Conservation (phyloP, 78 protist species). For the Polysphondylium violaceum region DNA sequence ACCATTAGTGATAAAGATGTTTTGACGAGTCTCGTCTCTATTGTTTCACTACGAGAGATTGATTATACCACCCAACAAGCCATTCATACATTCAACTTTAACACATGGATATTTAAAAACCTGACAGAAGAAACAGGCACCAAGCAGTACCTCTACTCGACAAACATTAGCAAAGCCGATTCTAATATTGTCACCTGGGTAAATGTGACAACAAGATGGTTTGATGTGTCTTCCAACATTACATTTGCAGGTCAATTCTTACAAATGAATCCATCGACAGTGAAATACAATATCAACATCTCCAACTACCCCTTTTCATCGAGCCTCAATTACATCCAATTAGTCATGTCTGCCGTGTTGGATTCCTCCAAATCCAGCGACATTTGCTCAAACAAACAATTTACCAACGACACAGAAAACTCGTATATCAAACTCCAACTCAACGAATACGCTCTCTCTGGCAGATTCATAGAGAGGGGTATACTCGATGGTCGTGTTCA, state of each 20-base stretch:
- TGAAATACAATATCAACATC: constrained; percentile 5
- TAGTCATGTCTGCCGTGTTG: not conserved
- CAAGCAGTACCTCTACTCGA: not conserved
- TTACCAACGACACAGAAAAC: not conserved
- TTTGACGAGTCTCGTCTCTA: not conserved
- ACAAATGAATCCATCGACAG: not conserved
- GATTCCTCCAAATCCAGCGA: not conserved
- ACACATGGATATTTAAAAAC: not conserved
- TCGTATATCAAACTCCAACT: not conserved
- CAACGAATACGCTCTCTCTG: constrained; percentile 7
- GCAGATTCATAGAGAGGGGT: constrained; percentile 29
- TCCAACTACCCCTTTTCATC: not conserved
- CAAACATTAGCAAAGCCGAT: not conserved
- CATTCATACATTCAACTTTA: too few relatives aligned
- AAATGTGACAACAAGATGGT: too few relatives aligned
- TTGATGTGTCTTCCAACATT: not conserved
- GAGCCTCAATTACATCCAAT: not conserved
- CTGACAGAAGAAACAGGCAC: not conserved
- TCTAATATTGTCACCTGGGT: too few relatives aligned
- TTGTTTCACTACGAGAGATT: not conserved
- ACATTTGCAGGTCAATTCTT: not conserved
- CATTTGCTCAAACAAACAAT: not conserved
- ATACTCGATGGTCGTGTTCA: not conserved
- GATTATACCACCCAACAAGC: not conserved
- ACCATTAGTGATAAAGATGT: not conserved